Conservation (phyloP, 306 rosid species). For the Trifolium pratense region DNA sequence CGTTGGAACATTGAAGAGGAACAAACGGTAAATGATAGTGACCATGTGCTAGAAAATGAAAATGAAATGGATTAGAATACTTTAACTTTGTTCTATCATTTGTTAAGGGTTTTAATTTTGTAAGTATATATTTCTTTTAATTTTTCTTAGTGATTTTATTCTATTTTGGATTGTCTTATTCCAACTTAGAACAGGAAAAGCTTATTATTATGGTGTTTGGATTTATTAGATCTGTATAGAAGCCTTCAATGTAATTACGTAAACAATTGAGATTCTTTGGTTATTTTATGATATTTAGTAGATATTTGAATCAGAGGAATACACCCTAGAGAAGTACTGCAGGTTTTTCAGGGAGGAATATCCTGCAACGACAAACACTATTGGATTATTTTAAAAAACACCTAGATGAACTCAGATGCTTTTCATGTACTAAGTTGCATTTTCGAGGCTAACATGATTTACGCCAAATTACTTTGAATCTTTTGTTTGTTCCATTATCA, state of each 20-base stretch:
- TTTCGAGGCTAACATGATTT: not conserved
- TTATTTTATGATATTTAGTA: not conserved
- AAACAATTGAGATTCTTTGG: constrained; percentile 17
- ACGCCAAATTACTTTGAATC: not conserved
- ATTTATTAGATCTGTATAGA: constrained; percentile 5
- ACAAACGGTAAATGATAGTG: constrained; percentile 23
- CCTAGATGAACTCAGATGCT: too few species aligned
- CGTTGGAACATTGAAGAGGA: constrained; percentile 32
- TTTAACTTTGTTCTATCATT: not conserved
- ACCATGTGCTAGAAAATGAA: constrained; percentile 31
- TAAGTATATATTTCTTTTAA: not conserved
- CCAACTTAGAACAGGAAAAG: constrained; percentile 11
- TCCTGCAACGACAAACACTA: not conserved
- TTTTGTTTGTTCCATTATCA: not conserved
- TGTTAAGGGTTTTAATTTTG: constrained; percentile 7
- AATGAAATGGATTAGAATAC: not conserved
- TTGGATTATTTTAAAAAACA: too few species aligned
- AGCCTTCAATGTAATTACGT: not conserved
- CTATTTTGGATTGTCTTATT: constrained; percentile 7
- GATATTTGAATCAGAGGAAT: not conserved
- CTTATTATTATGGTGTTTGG: constrained; percentile 28
- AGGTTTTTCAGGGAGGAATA: not conserved
- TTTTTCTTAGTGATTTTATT: not conserved
- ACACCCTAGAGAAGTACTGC: not conserved
- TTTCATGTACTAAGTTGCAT: not conserved